Conservation (phyloP, 2,329 filamentous ascomycete species). For the Cryoendolithus antarcticus region DNA sequence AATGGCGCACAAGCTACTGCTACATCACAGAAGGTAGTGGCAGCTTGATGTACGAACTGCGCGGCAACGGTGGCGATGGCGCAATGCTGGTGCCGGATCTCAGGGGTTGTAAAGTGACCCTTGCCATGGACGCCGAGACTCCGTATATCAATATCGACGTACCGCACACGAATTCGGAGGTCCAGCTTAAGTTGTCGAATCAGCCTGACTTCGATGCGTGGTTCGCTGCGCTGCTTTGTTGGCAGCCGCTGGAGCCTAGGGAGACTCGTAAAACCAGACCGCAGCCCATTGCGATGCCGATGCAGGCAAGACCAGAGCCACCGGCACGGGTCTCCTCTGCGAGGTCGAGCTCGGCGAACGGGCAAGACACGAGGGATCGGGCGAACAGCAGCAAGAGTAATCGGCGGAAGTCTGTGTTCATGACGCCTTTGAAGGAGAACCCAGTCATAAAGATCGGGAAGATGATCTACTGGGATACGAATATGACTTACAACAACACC, state of each 20-base stretch:
- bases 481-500: constrained; percentile 38
- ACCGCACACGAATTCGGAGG: constrained; percentile 44
- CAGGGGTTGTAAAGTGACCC: constrained; percentile 57
- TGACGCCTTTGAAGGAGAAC: constrained; percentile 50
- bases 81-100: constrained; percentile 59
- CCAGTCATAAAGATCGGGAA: constrained; percentile 80
- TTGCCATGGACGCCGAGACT: constrained; percentile 32
- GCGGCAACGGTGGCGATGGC: constrained; percentile 52
- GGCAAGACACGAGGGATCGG: constrained; percentile 11
- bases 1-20: constrained; percentile 60
- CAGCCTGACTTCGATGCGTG: constrained; percentile 62
- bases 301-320: background rate
- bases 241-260: constrained; percentile 60
- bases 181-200: constrained; percentile 53
- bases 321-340: background rate
- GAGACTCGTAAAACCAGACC: constrained; percentile 41
- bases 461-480: constrained; percentile 68
- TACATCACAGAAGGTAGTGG: constrained; percentile 68
- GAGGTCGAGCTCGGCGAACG: constrained; percentile 1
- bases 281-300: constrained; percentile 12
- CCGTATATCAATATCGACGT: constrained; percentile 41
- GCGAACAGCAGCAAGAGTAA: constrained; percentile 15
- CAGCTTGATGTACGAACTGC: constrained; percentile 61
- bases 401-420: constrained; percentile 33
- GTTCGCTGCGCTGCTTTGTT: constrained; percentile 69